Evolutionary conservation across 2,329 filamentous ascomycete species (phyloP), one percentile per base, ranked within the genome.

Genomic region (Fusarium falciforme): DNA sequence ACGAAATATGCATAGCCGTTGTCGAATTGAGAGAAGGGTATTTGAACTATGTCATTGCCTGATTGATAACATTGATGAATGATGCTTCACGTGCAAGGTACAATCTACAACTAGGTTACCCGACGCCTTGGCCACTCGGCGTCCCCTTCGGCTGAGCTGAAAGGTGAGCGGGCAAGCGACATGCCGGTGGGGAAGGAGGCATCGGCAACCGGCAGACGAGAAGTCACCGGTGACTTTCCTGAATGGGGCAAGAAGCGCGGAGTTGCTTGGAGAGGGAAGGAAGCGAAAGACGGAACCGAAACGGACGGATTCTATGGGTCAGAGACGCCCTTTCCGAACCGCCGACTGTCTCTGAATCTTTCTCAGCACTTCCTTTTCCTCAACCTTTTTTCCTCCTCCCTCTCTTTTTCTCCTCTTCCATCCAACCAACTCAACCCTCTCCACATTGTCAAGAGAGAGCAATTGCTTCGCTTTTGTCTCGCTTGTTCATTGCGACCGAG

Each of bases 231-330:
- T 27, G 40, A 64, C 72, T 75, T 75, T 55, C 58, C 73, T 29
- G 42, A 71, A 73, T 60, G 40, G 61, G 73, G 55, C 59, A 71
- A 71, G 52, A 58, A 49, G 72, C 22, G 68, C 60, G 65, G 72
- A 74, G 72, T 72, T 66, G 35, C 27, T 55, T 44, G 42, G 64
- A 66, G 59, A 42, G 31, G 31, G 52, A 44, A 31, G 38, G 54
- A 64, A 59, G 65, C 59, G 72, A 70, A 55, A 55, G 66, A 75
- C 63, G 72, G 72, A 75, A 74, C 66, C 65, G 72, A 71, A 66
- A 75, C 72, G 70, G 72, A 75, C 66, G 63, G 54, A 71, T 73
- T 77, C 55, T 70, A 66, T 77, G 75, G 76, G 76, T 66, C 73
- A 75, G 63, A 64, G 61, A 64, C 72, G 74, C 63, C 69, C 68